Evolutionary conservation across 2,329 filamentous ascomycete species (phyloP).

Genomic region (Fusarium torulosum): DNA sequence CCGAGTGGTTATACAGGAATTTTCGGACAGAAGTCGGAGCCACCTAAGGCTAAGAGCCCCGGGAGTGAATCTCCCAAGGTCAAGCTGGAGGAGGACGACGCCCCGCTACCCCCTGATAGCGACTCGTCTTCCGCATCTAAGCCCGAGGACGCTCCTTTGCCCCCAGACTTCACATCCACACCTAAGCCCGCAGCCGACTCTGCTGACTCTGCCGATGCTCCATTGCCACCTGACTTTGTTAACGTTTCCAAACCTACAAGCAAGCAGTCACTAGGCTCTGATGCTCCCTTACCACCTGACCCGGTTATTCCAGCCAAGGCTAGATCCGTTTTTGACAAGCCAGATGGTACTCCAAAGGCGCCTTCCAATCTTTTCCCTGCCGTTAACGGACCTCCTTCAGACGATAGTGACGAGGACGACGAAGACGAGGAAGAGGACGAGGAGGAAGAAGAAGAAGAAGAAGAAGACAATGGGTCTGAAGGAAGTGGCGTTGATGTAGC

Average conservation of each 20-base stretch:
- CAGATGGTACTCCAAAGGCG: conserved; percentile 54
- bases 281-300: conserved; percentile 35
- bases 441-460: conserved; percentile 58
- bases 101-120: conserved; percentile 66
- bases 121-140: conserved; percentile 63
- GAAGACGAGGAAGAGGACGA: conserved; percentile 58
- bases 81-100: conserved; percentile 54
- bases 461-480: conserved; percentile 64
- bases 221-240: conserved; percentile 52
- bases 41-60: conserved; percentile 22
- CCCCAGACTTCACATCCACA: conserved; percentile 55
- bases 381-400: conserved; percentile 54
- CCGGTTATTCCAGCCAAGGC: conserved; percentile 27
- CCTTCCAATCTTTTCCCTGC: conserved; percentile 51
- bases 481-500: conserved; percentile 74
- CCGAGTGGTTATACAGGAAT: conserved; percentile 39
- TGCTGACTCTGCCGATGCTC: conserved; percentile 44
- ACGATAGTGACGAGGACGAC: conserved; percentile 58
- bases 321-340: conserved; percentile 40
- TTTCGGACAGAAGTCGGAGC: conserved; percentile 44
- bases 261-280: conserved; percentile 12
- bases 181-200: conserved; percentile 37
- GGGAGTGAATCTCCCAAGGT: conserved; percentile 51
- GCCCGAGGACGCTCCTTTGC: conserved; percentile 56
- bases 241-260: conserved; percentile 35